Base-by-base conservation (phyloP, 805 yeast genomes). In the Grigorovia humatica region DNA sequence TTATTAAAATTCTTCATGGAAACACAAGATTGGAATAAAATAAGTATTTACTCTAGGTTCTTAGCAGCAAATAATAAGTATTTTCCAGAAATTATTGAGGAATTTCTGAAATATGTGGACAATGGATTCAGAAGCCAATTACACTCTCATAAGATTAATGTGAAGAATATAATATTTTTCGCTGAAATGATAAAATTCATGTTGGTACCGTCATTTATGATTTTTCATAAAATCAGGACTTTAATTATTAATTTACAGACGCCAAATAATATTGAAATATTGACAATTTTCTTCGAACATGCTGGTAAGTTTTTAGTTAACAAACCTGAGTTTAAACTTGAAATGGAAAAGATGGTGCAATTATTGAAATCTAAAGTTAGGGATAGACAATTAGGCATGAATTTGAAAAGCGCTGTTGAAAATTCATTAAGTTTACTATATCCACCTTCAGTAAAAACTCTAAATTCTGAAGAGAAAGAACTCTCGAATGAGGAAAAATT, bases 171-270 rank as follows among this genome's bases (percentile, higher is more conserved):
- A 41, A 72, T 75, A 20, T 83, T 85, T 57, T 81, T 86, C 57
- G 71, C 81, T 48, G 96, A 90, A 60, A 70, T 89, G 69, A 78
- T 84, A 35, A 88, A 86, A 62, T 89, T 89, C 64, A 80, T 77
- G 57, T 65, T 88, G 54, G 72, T 88, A 15, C 91, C 95, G 0
- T 70, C 74, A n/a, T 82, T 81, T 64, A 74, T 83, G 52, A 72
- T 83, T 12, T 84, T 88, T 62, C 90, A 88, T 65, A 85, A 83
- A 61, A 74, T 89, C 47, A 74, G 88, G 58, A 68, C 75, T 1
- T 68, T 87, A 56, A 77, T 85, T 1, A 59, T 79, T 51, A 76
- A 77, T 49, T 59, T 80, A 40, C 71, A 75, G 6, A 71, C 75
- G 0, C 74, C 80, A 9, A 76, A 77, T 54, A 86, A 84, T 62